These are phyloP conservation scores for Elsinoe australis DNA, from an alignment of 2,329 filamentous ascomycete species.

Conservation along the genomic window DNA sequence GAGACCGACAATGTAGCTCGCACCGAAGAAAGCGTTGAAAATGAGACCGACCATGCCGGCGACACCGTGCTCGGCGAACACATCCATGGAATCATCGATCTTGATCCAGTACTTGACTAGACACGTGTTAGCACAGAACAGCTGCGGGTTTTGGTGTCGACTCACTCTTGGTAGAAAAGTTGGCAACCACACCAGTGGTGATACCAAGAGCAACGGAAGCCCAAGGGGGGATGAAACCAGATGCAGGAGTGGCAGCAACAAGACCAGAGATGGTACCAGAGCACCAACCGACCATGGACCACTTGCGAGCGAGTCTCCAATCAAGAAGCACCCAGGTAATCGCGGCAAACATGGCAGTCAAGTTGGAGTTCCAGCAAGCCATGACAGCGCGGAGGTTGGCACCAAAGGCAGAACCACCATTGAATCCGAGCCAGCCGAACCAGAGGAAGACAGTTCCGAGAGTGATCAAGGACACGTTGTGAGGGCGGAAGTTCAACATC, in stretches of 20 bases:
- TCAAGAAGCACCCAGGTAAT: slow-evolving; percentile 94
- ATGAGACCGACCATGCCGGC: slow-evolving; percentile 75
- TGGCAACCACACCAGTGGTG: slow-evolving; percentile 61
- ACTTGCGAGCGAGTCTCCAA: slow-evolving; percentile 88
- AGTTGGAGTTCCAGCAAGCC: slow-evolving; percentile 96
- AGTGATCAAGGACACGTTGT: slow-evolving; percentile 96
- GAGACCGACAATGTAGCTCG: slow-evolving; percentile 62
- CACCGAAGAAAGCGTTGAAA: slow-evolving; percentile 67
- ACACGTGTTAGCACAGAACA: slow-evolving; percentile 18
- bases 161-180: slow-evolving; percentile 81
- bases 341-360: slow-evolving; percentile 84
- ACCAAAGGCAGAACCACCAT: slow-evolving; percentile 56
- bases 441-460: slow-evolving; percentile 92
- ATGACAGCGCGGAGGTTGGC: slow-evolving; percentile 90
- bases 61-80: slow-evolving; percentile 82
- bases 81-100: slow-evolving; percentile 81
- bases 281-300: slow-evolving; percentile 91
- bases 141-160: slow-evolving; percentile 33
- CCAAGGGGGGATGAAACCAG: slow-evolving; percentile 68
- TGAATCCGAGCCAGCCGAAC: slow-evolving; percentile 99
- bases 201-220: slow-evolving; percentile 54
- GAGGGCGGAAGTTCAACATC: slow-evolving; percentile 99
- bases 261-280: slow-evolving; percentile 81
- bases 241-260: slow-evolving; percentile 77
- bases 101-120: slow-evolving; percentile 65